These are phyloP conservation scores for Beta vulgaris DNA, from an alignment of 148 eudicot genomes.

Conservation along the genomic window DNA sequence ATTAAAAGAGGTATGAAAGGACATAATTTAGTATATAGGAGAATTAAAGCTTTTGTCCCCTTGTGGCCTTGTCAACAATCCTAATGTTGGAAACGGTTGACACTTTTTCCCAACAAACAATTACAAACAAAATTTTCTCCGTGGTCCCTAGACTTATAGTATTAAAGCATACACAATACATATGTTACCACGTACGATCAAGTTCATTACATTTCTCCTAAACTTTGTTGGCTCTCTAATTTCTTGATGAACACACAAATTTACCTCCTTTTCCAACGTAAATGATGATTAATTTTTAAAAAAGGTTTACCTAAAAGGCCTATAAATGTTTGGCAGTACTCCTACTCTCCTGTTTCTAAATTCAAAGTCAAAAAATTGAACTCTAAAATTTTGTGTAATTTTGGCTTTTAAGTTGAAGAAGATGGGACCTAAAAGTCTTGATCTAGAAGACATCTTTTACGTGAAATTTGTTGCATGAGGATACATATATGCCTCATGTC, in stretches of 20 bases:
- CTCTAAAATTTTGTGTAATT: not conserved
- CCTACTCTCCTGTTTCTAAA: no score
- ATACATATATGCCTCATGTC: no score
- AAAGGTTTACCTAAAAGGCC: not conserved
- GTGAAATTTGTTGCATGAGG: not conserved
- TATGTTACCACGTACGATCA: not conserved
- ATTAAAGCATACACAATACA: not conserved
- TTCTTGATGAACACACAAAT: not conserved
- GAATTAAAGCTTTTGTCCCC: slow-evolving; percentile 22
- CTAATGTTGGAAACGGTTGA: slow-evolving; percentile 28
- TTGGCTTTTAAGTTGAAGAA: slow-evolving; percentile 14
- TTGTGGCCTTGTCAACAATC: slow-evolving; percentile 21
- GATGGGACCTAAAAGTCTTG: slow-evolving; percentile 4
- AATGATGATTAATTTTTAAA: slow-evolving; percentile 6
- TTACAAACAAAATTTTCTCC: slow-evolving; percentile 14
- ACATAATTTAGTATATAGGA: not conserved
- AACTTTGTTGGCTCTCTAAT: slow-evolving; percentile 9
- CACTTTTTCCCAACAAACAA: slow-evolving; percentile 30
- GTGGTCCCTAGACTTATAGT: slow-evolving; percentile 16
- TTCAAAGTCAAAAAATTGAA: slow-evolving; percentile 2
- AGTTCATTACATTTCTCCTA: not conserved
- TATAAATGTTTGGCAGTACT: not conserved
- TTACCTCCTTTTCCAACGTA: not conserved
- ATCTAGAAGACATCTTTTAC: not conserved
- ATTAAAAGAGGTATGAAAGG: slow-evolving; percentile 11